Evolutionary conservation across 2,329 filamentous ascomycete genomes (phyloP).

Genomic region (Calonectria honghensis): DNA sequence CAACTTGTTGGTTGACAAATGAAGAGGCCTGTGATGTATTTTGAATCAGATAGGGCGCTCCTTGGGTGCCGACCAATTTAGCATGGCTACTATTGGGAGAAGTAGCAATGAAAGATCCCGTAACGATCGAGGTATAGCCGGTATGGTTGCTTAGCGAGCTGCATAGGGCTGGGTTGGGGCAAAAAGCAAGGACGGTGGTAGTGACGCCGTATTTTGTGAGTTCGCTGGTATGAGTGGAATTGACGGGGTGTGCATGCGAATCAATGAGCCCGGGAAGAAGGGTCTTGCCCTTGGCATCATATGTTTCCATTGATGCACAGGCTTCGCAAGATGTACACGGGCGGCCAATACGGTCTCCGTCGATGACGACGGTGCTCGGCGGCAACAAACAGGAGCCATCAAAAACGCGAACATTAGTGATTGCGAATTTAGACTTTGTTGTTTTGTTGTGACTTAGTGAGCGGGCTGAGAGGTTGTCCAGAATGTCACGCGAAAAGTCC

Average conservation of each 20-base stretch:
- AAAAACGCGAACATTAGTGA: conserved; percentile 27
- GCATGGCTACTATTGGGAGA: conserved; percentile 33
- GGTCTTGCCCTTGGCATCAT: conserved; percentile 31
- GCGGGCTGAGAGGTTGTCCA: conserved; percentile 13
- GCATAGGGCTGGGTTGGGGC: conserved; percentile 12
- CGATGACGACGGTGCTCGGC: conserved; percentile 7
- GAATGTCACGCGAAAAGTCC: conserved; percentile 15
- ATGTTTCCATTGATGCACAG: conserved; percentile 21
- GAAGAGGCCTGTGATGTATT: conserved; percentile 15
- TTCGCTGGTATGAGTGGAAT: conserved; percentile 3
- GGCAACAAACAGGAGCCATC: conserved; percentile 4
- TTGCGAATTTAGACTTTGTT: neutral
- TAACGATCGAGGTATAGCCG: conserved; percentile 31
- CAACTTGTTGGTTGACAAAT: conserved; percentile 27
- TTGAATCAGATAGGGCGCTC: conserved; percentile 18
- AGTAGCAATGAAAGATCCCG: conserved; percentile 32
- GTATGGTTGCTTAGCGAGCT: conserved; percentile 20
- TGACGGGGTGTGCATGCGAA: conserved; percentile 27
- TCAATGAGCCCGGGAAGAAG: conserved; percentile 35
- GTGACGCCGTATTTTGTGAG: conserved; percentile 27
- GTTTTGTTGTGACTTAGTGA: neutral
- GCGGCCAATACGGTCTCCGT: conserved; percentile 25
- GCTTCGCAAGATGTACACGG: conserved; percentile 4
- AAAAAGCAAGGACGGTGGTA: conserved; percentile 15
- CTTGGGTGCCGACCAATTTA: conserved; percentile 7